Conservation (phyloP, 805 yeast species). For the Osmozyma mogii region DNA sequence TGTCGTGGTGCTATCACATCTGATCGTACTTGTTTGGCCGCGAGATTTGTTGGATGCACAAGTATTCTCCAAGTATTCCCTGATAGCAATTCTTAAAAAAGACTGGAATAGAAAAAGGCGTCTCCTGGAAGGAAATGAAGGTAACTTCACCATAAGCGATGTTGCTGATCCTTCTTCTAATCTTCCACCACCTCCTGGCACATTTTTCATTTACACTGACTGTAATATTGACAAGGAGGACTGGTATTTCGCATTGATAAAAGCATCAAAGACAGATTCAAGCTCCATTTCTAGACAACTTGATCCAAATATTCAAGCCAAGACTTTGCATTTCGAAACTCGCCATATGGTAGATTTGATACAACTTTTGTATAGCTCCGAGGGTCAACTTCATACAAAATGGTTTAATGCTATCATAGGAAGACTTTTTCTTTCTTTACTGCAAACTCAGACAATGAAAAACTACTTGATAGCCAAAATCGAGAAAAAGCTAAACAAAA, state of each 20-base stretch:
- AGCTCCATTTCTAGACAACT: constrained; percentile 4
- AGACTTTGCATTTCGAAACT: constrained; percentile 64
- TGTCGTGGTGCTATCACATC: constrained; percentile 68
- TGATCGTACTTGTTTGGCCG: constrained; percentile 82
- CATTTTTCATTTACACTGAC: constrained; percentile 64
- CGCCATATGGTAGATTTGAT: constrained; percentile 66
- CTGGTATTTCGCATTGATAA: constrained; percentile 80
- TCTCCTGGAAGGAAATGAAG: constrained; percentile 12
- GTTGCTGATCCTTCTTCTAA: constrained; percentile 15
- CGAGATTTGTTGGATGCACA: constrained; percentile 64
- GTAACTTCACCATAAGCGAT: constrained; percentile 17
- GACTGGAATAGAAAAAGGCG: constrained; percentile 21
- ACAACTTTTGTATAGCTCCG: constrained; percentile 71
- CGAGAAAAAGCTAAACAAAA: constrained; percentile 64
- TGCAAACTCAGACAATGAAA: constrained; percentile 62
- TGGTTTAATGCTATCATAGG: constrained; percentile 92
- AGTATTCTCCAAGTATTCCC: constrained; percentile 70
- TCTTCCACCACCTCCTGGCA: constrained; percentile 29
- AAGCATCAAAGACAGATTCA: constrained; percentile 51
- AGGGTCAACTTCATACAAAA: constrained; percentile 72
- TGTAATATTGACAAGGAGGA: constrained; percentile 82
- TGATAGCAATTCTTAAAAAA: constrained; percentile 63
- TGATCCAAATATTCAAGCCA: constrained; percentile 57
- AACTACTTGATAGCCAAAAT: constrained; percentile 50
- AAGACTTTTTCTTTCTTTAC: constrained; percentile 67